Conservation (phyloP, 352 stramenopile species). For the Phytophthora hybrid region DNA sequence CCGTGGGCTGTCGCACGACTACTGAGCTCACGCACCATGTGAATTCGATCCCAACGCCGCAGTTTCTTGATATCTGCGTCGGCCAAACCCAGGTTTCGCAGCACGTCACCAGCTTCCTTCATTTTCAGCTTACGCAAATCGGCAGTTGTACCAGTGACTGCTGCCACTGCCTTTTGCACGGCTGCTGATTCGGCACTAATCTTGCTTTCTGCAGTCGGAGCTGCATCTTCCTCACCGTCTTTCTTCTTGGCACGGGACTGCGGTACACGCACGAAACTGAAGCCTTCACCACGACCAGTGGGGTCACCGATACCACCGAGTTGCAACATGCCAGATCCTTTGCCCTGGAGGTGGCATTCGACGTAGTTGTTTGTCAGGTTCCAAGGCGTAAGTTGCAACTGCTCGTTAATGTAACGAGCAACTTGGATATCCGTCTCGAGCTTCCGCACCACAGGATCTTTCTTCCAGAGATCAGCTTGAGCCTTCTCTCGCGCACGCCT, state of each 20-base stretch:
- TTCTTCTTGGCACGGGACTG: slow-evolving; percentile 86
- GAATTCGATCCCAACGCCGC: slow-evolving; percentile 84
- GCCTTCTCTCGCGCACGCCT: slow-evolving; percentile 64
- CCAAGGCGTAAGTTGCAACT: slow-evolving; percentile 84
- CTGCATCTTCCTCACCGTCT: slow-evolving; percentile 73
- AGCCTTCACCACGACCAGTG: slow-evolving; percentile 83
- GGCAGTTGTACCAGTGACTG: slow-evolving; percentile 83
- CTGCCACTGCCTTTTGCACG: slow-evolving; percentile 81
- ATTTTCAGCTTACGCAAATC: slow-evolving; percentile 90
- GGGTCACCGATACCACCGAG: slow-evolving; percentile 85
- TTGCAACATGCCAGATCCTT: slow-evolving; percentile 84
- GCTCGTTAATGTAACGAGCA: slow-evolving; percentile 81
- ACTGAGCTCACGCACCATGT: slow-evolving; percentile 84
- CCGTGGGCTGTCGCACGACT: slow-evolving; percentile 75
- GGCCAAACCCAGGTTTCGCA: slow-evolving; percentile 80
- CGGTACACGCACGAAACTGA: slow-evolving; percentile 84
- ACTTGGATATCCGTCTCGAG: slow-evolving; percentile 86
- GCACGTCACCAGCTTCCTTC: slow-evolving; percentile 84
- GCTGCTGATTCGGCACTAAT: slow-evolving; percentile 63
- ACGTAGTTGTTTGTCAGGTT: slow-evolving; percentile 90
- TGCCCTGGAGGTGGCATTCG: slow-evolving; percentile 86
- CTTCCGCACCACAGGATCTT: slow-evolving; percentile 71
- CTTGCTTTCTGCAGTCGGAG: slow-evolving; percentile 48
- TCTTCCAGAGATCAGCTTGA: slow-evolving; percentile 78
- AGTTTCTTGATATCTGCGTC: slow-evolving; percentile 88